Conservation (phyloP, 2,329 filamentous ascomycete genomes). For the Pseudogymnoascus sp. region DNA sequence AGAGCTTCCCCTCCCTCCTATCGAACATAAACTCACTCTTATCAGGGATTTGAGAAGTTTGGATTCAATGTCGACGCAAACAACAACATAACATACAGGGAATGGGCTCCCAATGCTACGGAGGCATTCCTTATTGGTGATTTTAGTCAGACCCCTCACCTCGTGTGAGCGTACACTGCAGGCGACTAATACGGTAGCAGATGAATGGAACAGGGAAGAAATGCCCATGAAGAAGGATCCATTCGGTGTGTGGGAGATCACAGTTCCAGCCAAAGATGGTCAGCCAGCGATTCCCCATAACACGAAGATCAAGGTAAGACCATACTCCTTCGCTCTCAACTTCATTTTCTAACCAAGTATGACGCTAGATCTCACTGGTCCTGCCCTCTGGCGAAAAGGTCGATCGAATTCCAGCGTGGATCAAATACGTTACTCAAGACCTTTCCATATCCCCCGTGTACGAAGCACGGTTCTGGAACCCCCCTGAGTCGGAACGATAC, state of each 20-base stretch:
- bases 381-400: constrained; percentile 71
- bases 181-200: constrained; percentile 36
- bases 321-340: not conserved
- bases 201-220: constrained; percentile 77
- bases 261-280: constrained; percentile 65
- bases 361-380: constrained; percentile 67
- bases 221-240: constrained; percentile 81
- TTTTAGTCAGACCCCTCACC: constrained; percentile 58
- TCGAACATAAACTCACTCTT: constrained; percentile 16
- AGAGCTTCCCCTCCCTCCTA: constrained; percentile 21
- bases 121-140: constrained; percentile 85
- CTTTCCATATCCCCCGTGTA: constrained; percentile 83
- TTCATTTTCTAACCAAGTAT: constrained; percentile 15
- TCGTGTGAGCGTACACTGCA: constrained; percentile 8
- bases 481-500: constrained; percentile 68
- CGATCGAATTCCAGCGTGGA: constrained; percentile 91
- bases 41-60: constrained; percentile 74
- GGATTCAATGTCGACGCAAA: constrained; percentile 76
- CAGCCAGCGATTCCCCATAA: constrained; percentile 79
- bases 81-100: constrained; percentile 81
- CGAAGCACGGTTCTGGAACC: constrained; percentile 96
- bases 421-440: constrained; percentile 94
- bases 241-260: constrained; percentile 83
- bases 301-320: constrained; percentile 81
- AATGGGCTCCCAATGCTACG: constrained; percentile 91